phyloP scores from a whole-genome alignment of 148 eudicot genomes.

The Mesembryanthemum crystallinum region DNA sequence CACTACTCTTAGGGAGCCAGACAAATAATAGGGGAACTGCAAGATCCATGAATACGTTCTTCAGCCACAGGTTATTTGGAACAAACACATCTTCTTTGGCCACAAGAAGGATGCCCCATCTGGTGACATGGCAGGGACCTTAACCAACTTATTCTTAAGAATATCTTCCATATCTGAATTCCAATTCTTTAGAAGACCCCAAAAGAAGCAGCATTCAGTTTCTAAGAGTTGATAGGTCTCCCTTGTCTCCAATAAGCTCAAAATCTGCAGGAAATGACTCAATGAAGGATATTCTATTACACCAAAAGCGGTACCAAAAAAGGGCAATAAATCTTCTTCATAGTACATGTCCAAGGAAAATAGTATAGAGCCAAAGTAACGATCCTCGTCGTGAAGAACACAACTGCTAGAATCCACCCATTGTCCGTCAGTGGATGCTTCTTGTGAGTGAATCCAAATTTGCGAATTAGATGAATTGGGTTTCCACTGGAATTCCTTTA shows the following conservation, averaged over 20 bases:
- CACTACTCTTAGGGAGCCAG: conserved; percentile 22
- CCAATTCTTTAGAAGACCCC: conserved; percentile 24
- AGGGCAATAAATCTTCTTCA: conserved; percentile 18
- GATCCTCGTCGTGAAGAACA: conserved; percentile 18
- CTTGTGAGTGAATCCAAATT: conserved; percentile 20
- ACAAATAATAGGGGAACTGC: conserved; percentile 22
- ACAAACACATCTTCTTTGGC: conserved; percentile 17
- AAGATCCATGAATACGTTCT: conserved; percentile 12
- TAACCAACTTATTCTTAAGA: conserved; percentile 17
- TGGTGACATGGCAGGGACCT: conserved; percentile 16
- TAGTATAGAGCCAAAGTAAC: conserved; percentile 17
- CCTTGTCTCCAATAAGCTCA: conserved; percentile 25
- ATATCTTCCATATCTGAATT: conserved; percentile 8
- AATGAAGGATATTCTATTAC: conserved; percentile 21
- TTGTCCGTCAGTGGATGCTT: conserved; percentile 13
- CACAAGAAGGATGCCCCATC: conserved; percentile 14
- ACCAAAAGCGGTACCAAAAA: conserved; percentile 19
- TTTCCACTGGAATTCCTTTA: conserved; percentile 24
- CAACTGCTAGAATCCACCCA: conserved; percentile 29
- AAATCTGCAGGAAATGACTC: conserved; percentile 22
- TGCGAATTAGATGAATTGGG: conserved; percentile 7
- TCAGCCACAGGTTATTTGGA: conserved; percentile 22
- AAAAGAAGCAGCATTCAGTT: conserved; percentile 21
- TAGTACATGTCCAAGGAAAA: conserved; percentile 23
- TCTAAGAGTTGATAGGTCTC: conserved; percentile 7